Conservation (phyloP, 2,329 filamentous ascomycete species). For the Aureobasidium musti region DNA sequence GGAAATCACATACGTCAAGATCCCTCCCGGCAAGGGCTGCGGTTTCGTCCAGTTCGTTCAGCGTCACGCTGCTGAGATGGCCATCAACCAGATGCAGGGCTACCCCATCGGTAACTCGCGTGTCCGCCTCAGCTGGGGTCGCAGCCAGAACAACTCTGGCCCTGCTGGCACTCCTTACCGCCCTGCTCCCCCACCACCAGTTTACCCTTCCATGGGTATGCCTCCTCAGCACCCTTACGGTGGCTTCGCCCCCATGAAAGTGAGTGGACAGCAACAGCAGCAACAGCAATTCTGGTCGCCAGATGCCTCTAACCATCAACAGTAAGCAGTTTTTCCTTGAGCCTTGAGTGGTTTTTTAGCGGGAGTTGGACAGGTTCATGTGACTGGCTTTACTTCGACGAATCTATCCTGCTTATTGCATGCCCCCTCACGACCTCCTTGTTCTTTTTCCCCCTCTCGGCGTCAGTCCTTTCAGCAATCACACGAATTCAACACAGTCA, state of each 20-base stretch:
- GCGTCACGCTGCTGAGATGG: constrained; percentile 98
- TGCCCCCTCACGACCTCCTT: constrained; percentile 31
- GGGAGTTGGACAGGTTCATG: constrained; percentile 43
- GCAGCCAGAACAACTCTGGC: constrained; percentile 98
- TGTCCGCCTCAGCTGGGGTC: constrained; percentile 95
- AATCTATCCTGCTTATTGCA: constrained; percentile 33
- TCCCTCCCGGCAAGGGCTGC: constrained; percentile 97
- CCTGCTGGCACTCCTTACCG: constrained; percentile 94
- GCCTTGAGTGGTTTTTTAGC: constrained; percentile 47
- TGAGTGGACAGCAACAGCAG: constrained; percentile 39
- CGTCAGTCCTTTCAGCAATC: constrained; percentile 29
- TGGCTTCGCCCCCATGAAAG: constrained; percentile 69
- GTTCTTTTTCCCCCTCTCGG: constrained; percentile 30
- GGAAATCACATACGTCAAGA: constrained; percentile 99
- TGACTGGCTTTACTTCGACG: constrained; percentile 33
- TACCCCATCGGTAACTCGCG: constrained; percentile 99
- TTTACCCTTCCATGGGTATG: constrained; percentile 71
- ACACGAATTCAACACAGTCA: constrained; percentile 29
- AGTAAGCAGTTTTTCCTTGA: constrained; percentile 44
- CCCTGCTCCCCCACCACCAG: constrained; percentile 79
- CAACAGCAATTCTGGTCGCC: neutral
- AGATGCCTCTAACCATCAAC: constrained; percentile 17
- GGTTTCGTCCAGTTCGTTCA: constrained; percentile 99
- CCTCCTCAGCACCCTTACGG: constrained; percentile 64
- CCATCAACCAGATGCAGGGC: constrained; percentile 99